These are phyloP conservation scores for Penicillium brasilianum DNA, from an alignment of 2,329 filamentous ascomycete genomes.

Conservation along the genomic window DNA sequence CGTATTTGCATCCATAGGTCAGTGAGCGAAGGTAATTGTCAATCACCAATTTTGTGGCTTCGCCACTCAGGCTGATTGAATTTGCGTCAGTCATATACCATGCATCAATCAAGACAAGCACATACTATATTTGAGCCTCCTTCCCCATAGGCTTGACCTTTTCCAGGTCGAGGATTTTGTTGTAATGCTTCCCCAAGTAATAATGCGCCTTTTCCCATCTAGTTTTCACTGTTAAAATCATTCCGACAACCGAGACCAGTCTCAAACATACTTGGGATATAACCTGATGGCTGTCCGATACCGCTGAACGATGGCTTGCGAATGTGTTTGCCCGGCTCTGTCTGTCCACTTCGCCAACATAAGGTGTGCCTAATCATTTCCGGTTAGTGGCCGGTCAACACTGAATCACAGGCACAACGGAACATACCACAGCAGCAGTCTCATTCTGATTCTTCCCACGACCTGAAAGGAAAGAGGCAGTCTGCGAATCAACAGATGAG, in stretches of 20 bases:
- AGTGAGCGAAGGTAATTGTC: conserved; percentile 91
- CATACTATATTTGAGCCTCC: conserved; percentile 71
- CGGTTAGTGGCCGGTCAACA: background rate
- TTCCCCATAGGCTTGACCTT: conserved; percentile 75
- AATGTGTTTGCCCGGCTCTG: conserved; percentile 88
- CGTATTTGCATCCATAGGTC: conserved; percentile 88
- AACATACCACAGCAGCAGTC: conserved; percentile 50
- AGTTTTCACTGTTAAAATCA: background rate
- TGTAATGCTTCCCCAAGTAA: conserved; percentile 95
- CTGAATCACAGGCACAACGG: background rate
- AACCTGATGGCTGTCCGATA: conserved; percentile 73
- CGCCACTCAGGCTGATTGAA: conserved; percentile 68
- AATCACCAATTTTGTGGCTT: conserved; percentile 84
- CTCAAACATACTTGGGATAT: conserved; percentile 35
- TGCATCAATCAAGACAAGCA: background rate
- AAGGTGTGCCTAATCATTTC: conserved; percentile 68
- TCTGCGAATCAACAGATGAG: conserved; percentile 40
- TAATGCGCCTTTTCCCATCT: conserved; percentile 98
- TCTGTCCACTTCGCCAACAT: conserved; percentile 97
- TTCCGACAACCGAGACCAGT: conserved; percentile 19
- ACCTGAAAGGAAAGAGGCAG: conserved; percentile 45
- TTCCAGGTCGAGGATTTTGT: conserved; percentile 91
- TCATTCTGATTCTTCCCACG: conserved; percentile 58
- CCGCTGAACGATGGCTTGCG: conserved; percentile 75
- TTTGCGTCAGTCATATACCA: conserved; percentile 27